Evolutionary conservation across 768 basidiomycete genomes (phyloP).

Genomic region (Amanita rimosa): DNA sequence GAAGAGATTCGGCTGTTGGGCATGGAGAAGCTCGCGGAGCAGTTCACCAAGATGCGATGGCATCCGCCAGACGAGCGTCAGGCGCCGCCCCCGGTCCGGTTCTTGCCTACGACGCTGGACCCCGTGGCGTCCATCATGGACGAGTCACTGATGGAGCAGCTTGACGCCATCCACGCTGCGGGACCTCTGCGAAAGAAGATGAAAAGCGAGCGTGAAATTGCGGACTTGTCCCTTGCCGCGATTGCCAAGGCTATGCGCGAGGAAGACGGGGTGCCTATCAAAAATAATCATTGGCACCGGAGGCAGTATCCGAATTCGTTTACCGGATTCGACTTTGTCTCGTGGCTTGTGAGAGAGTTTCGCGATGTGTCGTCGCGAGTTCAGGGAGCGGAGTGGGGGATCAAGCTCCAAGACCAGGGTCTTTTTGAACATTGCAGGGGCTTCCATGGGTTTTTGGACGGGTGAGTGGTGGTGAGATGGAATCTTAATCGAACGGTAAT

Average conservation of each 20-base stretch:
- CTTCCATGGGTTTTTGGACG: constrained; percentile 78
- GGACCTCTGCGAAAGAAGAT: constrained; percentile 73
- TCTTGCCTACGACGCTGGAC: constrained; percentile 78
- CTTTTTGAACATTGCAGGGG: constrained; percentile 77
- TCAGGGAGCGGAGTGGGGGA: constrained; percentile 73
- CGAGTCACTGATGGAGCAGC: constrained; percentile 62
- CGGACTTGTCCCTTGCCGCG: constrained; percentile 45
- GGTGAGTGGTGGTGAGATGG: constrained; percentile 37
- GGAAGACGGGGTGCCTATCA: constrained; percentile 75
- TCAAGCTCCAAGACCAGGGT: constrained; percentile 67
- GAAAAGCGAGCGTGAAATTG: constrained; percentile 66
- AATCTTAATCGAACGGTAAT: not conserved
- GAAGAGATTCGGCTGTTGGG: constrained; percentile 85
- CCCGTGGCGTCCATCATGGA: constrained; percentile 76
- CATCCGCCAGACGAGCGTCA: constrained; percentile 45
- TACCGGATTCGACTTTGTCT: constrained; percentile 81
- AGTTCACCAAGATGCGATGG: constrained; percentile 82
- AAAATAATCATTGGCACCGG: constrained; percentile 77
- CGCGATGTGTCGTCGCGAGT: constrained; percentile 76
- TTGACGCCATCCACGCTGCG: constrained; percentile 69
- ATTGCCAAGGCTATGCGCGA: constrained; percentile 82
- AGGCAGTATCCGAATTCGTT: constrained; percentile 71
- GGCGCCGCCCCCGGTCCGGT: constrained; percentile 49
- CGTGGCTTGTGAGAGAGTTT: constrained; percentile 89
- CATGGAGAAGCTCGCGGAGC: constrained; percentile 84